phyloP scores from a whole-genome alignment of 1,284 basidiomycete genomes.

The Vanrija humicola region DNA sequence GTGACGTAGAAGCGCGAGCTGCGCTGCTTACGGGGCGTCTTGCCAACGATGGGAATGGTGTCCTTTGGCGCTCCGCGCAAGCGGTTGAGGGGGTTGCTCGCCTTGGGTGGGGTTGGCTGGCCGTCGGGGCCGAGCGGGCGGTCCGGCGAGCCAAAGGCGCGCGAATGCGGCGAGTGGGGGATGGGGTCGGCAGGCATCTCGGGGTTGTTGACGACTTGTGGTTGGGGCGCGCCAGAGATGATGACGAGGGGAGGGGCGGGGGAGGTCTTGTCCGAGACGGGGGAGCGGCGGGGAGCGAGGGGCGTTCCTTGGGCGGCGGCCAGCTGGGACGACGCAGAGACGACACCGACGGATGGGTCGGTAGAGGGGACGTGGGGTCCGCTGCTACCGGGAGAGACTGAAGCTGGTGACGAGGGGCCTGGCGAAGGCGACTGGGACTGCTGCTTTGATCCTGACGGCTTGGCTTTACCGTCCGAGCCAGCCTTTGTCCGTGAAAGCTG shows the following conservation, averaged over 20 bases:
- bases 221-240: slow-evolving; percentile 59
- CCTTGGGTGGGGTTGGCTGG: slow-evolving; percentile 50
- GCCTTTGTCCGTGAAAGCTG: slow-evolving; percentile 41
- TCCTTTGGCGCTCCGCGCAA: slow-evolving; percentile 62
- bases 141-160: slow-evolving; percentile 40
- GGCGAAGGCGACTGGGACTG: slow-evolving; percentile 33
- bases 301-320: slow-evolving; percentile 37
- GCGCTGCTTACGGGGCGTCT: slow-evolving; percentile 91
- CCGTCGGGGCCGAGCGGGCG: slow-evolving; percentile 37
- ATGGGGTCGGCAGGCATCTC: slow-evolving; percentile 64
- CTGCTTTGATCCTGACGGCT: slow-evolving; percentile 50
- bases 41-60: slow-evolving; percentile 89
- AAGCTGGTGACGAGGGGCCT: slow-evolving; percentile 27
- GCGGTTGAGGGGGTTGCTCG: slow-evolving; percentile 50
- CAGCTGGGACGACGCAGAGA: slow-evolving; percentile 8
- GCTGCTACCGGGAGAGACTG: neutral
- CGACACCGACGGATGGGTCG: slow-evolving; percentile 33
- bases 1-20: slow-evolving; percentile 94
- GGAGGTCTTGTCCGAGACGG: slow-evolving; percentile 48
- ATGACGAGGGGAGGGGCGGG: slow-evolving; percentile 80
- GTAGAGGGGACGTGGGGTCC: slow-evolving; percentile 13
- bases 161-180: slow-evolving; percentile 54
- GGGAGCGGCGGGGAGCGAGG: slow-evolving; percentile 42
- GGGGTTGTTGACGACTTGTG: slow-evolving; percentile 25
- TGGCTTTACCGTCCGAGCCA: slow-evolving; percentile 38